Evolutionary conservation across 2,329 filamentous ascomycete species (phyloP).

Genomic region (Penicillium polonicum): DNA sequence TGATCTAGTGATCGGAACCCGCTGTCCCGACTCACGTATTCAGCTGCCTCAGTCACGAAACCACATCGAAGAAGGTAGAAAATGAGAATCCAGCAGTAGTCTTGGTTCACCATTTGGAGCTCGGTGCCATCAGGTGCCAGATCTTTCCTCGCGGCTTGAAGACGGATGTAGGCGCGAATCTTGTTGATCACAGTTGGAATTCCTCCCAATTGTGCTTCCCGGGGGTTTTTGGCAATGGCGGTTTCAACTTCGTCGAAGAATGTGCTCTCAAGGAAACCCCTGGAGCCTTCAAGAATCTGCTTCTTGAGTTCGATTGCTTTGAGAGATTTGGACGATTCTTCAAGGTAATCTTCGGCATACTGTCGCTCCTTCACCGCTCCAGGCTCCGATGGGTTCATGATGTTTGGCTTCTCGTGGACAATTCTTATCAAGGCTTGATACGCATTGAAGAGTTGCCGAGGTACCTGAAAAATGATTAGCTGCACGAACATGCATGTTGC

Average conservation of each 20-base stretch:
- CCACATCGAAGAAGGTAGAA: conserved; percentile 89
- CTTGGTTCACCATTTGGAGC: conserved; percentile 74
- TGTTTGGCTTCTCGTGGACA: conserved; percentile 66
- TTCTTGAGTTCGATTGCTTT: conserved; percentile 69
- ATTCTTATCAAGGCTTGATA: conserved; percentile 80
- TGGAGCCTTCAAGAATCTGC: conserved; percentile 76
- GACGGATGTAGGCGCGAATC: conserved; percentile 85
- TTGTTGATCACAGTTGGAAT: conserved; percentile 85
- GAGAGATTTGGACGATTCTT: conserved; percentile 66
- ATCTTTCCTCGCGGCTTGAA: conserved; percentile 76
- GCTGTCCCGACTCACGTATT: conserved; percentile 77
- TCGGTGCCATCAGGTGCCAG: conserved; percentile 77
- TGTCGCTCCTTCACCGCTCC: conserved; percentile 70
- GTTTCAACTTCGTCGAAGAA: conserved; percentile 77
- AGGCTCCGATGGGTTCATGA: conserved; percentile 59
- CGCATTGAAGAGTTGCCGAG: conserved; percentile 73
- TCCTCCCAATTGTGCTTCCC: conserved; percentile 85
- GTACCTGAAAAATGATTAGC: conserved; percentile 52
- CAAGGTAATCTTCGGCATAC: conserved; percentile 73
- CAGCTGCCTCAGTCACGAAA: conserved; percentile 76
- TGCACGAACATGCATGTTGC: conserved; percentile 1
- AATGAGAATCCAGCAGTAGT: conserved; percentile 90
- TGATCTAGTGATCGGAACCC: conserved; percentile 89
- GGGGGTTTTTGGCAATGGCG: conserved; percentile 76
- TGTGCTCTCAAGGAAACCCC: conserved; percentile 73